Base-by-base conservation (phyloP, 345 rosid genomes). In the Aurinia saxatilis region DNA sequence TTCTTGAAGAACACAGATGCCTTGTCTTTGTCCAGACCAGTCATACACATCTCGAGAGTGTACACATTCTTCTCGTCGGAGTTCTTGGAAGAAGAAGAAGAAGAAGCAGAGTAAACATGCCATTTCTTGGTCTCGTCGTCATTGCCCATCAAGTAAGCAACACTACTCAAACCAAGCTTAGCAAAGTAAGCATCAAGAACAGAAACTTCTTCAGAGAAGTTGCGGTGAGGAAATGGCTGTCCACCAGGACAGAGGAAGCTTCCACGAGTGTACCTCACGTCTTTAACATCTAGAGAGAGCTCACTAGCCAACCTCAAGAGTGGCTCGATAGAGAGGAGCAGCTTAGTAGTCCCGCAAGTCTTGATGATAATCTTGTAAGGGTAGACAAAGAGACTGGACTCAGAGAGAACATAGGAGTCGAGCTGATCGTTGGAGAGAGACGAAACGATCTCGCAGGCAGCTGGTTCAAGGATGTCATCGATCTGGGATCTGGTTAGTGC, bases 331-430 rank as follows among this genome's bases (percentile, higher is more conserved):
- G 97, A 81, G 12, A 70, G 65, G 31, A 86, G 97, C 39, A 86
- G 84, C 77, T 76, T 82, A 0, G 95, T 90, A 1, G 97, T 84
- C 7, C 97, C 95, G 37, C 97, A 86, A 7, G 97, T 90, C 73
- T 90, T 86, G 77, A 90, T 74, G 50, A 86, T 67, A 5, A 83
- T 77, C 70, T 76, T 86, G 45, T 69, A 51, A 0, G 91, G 80
- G 79, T 64, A 84, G 48, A 90, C 52, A 48, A 90, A 86, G 60
- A 84, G 79, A 66, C 96, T 86, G 2, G 93, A 89, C 81, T 89
- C 93, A 5, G 96, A 89, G 65, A 89, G 84, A 6, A 90, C 90
- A 53, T 84, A 90, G 1, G 95, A 84, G 77, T 84, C 97, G 10
- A 90, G 73, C 33, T 82, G 75, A 14, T 66, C 27, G 72, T 79